Base-by-base conservation (phyloP, 805 yeast species). In the Candida saitoana region DNA sequence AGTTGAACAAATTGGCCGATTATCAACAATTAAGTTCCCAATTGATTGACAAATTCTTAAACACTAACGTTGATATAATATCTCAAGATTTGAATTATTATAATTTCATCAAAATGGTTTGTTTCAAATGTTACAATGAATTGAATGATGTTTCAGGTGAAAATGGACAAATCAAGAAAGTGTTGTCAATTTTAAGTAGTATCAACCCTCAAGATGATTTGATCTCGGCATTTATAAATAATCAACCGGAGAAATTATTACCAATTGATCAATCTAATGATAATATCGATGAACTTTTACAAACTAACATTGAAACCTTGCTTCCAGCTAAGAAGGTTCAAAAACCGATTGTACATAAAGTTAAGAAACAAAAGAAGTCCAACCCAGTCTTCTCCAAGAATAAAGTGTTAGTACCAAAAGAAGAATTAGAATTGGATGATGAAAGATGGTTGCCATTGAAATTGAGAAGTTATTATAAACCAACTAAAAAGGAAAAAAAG, bases 391-490 rank as follows among this genome's bases (percentile, higher is more conserved):
- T 63, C 41, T 52, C 65, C 17, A 39, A 59, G 3, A 41, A 36
- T 38, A 66, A 67, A 44, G 55, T 56, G 14, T 15, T 58, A 16
- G 60, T 59, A 40, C 59, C 63, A 4, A 49, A 45, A 18, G 41
- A 46, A 6, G 55, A 60, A 33, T 41, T 60, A 11, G 43, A 33
- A 15, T 50, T 77, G 48, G 63, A 81, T 62, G 38, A 55, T 49
- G 97, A 90, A 62, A 82, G 97, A 65, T 90, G 98, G 98, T 62
- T 91, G 39, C 95, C 96, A 17, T 53, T 85, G 73, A 84, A 81
- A 57, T 95, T 90, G 57, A 79, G 98, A 60, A 76, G 89, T 5
- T 79, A 82, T 52, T 89, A 84, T 66, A 87, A 80, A 61, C 87
- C 95, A 11, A 84, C 86, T 57, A 81, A 79, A 67, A 77, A 81